Evolutionary conservation across 2,329 filamentous ascomycete genomes (phyloP), one percentile per base, ranked within the genome.

Genomic region (Lachnellula suecica): DNA sequence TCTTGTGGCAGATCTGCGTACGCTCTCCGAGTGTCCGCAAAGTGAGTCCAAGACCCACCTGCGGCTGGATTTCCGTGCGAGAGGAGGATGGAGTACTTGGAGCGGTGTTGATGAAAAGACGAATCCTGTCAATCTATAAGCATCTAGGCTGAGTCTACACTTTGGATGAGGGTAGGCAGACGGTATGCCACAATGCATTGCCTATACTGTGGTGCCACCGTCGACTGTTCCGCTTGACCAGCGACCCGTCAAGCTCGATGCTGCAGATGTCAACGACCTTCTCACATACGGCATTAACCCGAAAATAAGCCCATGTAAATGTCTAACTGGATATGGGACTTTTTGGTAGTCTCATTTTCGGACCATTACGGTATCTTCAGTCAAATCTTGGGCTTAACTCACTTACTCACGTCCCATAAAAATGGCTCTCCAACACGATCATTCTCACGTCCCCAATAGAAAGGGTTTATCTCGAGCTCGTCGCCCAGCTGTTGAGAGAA

Each of bases 401-500:
- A n/a, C n/a, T n/a, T n/a, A n/a, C n/a, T n/a, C 4, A 44, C 42
- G 25, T 44, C 42, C 17, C 25, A 44, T 8, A 44, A 25, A 44
- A 17, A 27, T 4, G 42, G 42, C 3, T 24, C 24, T 46, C 57
- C 54, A 10, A 66, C 43, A n/a, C 63, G 48, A n/a, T n/a, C n/a
- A n/a, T n/a, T n/a, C 40, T 65, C 63, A 51, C 61, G 64, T 23
- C 63, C 63, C 4, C 58, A 51, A 9, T 61, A 66, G n/a, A 63
- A 64, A 6, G 63, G 63, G 27, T 66, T 66, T 35, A 60, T 57
- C 50, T 66, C 65, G 4, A 83, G 73, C n/a, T n/a, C n/a, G 25
- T 79, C 75, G 19, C 79, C 81, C 51, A 83, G 74, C 2, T 69
- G 68, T 2, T 60, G 58, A 15, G 75, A 72, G 61, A 83, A 79